Conservation (phyloP, 1,284 basidiomycete genomes). For the Tilletia setariae region DNA sequence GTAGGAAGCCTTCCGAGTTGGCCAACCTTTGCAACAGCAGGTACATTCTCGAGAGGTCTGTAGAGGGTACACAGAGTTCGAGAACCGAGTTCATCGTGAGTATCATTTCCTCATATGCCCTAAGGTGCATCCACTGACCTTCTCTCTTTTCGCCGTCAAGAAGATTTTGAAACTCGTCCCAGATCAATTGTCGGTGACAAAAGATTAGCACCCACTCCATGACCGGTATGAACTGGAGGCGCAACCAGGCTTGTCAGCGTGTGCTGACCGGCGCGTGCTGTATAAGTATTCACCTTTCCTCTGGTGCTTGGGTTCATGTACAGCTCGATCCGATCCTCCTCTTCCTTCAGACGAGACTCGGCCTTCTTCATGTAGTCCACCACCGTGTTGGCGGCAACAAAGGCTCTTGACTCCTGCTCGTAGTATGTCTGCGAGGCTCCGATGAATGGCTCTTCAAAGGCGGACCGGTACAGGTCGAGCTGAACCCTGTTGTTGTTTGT, state of each 20-base stretch:
- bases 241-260: background rate
- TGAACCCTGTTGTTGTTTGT: conserved; percentile 69
- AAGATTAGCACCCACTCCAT: conserved; percentile 91
- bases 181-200: conserved; percentile 80
- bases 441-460: conserved; percentile 87
- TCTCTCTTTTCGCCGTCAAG: conserved; percentile 90
- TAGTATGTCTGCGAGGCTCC: conserved; percentile 86
- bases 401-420: conserved; percentile 81
- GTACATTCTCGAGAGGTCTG: conserved; percentile 80
- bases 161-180: conserved; percentile 88
- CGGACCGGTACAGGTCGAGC: conserved; percentile 87
- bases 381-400: conserved; percentile 83
- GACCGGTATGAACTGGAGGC: conserved; percentile 69
- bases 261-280: no score
- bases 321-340: conserved; percentile 90
- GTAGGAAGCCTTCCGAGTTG: conserved; percentile 73
- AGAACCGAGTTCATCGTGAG: background rate
- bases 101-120: background rate
- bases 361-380: conserved; percentile 97
- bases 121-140: conserved; percentile 44
- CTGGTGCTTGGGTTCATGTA: conserved; percentile 71
- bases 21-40: conserved; percentile 81
- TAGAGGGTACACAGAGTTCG: background rate
- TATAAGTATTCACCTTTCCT: conserved; percentile 22
- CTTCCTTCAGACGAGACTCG: conserved; percentile 84